Base-by-base conservation (phyloP, 441 rosid species). In the Breynia disticha region DNA sequence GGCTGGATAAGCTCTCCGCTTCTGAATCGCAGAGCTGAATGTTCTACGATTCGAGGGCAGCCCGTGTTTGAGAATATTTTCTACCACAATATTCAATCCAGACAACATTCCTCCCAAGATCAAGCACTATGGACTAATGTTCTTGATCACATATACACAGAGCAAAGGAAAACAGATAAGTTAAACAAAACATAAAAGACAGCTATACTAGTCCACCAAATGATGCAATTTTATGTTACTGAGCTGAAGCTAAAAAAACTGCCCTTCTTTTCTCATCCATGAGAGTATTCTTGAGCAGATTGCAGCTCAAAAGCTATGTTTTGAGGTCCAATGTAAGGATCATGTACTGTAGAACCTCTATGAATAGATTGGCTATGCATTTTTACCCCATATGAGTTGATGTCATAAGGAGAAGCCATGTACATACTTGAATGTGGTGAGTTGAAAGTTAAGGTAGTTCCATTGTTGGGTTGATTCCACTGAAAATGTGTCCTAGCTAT, bases 381-480 rank as follows among this genome's bases (percentile, higher is more conserved):
- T 65, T 76, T 78, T 17, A 74, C 50, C 48, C 78, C 80, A 24
- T 61, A 67, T 1, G 77, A 62, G 71, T 56, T 69, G 28, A 65
- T 47, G 19, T 67, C 74, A 51, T 69, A 72, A 60, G 74, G 64
- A 35, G 80, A 67, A 38, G 84, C 44, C 63, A 74, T 48, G 32
- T 70, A 55, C 75, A 72, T 54, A 45, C 59, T 70, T 42, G 73
- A 77, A 41, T 64, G 66, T 11, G 70, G 49, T 21, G 84, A 67
- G 61, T 24, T 52, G 59, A 79, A 77, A 55, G 68, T 71, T 72
- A 64, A 28, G 50, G 68, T 48, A 54, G 71, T 56, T 57, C 70
- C 81, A 39, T 19, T 52, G 41, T 55, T 68, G 22, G 69, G 69
- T 47, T 74, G 85, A 61, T 70, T 73, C 91, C 91, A 81, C 1